Evolutionary conservation across 805 yeast species (phyloP).

Genomic region (Suhomyces kilbournensis): DNA sequence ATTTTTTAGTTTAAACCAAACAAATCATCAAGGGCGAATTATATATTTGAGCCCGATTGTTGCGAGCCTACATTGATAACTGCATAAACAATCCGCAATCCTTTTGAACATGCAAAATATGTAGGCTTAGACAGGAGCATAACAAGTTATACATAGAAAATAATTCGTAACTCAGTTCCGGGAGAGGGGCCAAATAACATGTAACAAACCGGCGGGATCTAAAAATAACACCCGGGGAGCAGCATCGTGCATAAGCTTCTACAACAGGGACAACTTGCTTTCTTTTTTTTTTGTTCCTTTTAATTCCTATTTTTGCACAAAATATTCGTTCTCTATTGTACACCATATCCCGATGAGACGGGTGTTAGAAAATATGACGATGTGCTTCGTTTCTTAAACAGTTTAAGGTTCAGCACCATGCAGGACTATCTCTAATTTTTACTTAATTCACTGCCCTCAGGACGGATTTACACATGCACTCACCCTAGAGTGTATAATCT

Average conservation of each 20-base stretch:
- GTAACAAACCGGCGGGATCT: neutral
- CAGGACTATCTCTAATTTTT: neutral
- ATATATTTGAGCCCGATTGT: neutral
- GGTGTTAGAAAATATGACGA: neutral
- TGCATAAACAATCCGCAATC: neutral
- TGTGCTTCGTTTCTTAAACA: neutral
- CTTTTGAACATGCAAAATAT: neutral
- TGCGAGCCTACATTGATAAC: neutral
- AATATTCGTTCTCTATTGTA: neutral
- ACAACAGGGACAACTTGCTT: neutral
- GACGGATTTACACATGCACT: neutral
- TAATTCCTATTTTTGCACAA: neutral
- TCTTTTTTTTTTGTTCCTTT: neutral
- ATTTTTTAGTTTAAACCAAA: neutral
- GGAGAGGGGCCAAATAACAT: neutral
- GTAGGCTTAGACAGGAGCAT: neutral
- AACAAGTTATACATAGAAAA: neutral
- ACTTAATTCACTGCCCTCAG: neutral
- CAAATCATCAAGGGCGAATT: constrained; percentile 1
- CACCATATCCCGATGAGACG: neutral
- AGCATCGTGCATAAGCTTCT: neutral
- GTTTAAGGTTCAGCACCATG: neutral
- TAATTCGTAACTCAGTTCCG: neutral
- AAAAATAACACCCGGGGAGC: neutral
- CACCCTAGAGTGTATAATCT: neutral